Base-by-base conservation (phyloP, 495 filamentous ascomycete genomes). In the Aspergillus ostianus region DNA sequence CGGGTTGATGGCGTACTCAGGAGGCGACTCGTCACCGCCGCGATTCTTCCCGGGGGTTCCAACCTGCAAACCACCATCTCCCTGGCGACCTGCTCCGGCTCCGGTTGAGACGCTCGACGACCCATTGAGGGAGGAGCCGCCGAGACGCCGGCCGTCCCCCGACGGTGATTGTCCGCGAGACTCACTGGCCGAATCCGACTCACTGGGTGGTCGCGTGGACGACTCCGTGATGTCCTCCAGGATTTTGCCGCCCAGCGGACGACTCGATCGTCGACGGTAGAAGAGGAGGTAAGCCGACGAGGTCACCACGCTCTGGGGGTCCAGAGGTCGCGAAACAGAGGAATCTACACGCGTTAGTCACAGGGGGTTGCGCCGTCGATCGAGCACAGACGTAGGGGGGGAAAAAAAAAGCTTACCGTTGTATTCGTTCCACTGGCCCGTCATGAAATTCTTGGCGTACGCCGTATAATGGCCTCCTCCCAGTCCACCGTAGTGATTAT, bases 381-480 rank as follows among this genome's bases (percentile, higher is more conserved):
- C 50, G 36, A 45, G 54, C 10, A 7, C 17, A 19, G 9, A 12
- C 12, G 9, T 19, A 1, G n/a, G n/a, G n/a, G n/a, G n/a, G n/a
- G n/a, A n/a, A n/a, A n/a, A n/a, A n/a, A n/a, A 2, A 57, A 32
- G n/a, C 58, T 48, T 80, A 96, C 93, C 94, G 70, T 98, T 97
- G 68, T 93, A 98, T 51, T 93, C 87, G 68, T 96, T 95, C 95
- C 95, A 98, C 58, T 74, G 68, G 59, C 82, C 83, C 58, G 94
- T 90, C 55, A 89, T 75, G 68, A 93, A 97, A 65, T 95, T 98
- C 78, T 91, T 91, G 2, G 92, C 91, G 70, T 85, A 90, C 3
- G 95, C 94, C 18, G 92, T 97, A 73, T 98, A 98, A 71, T 98
- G 94, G 0, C 94, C 94, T 20, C 94, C 94, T 27, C 90, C 89